A percentile compares a stretch with the other conserved stretches of the same genome.
Conservation (phyloP, 441 rosid genomes). For the Capsella rubella region DNA sequence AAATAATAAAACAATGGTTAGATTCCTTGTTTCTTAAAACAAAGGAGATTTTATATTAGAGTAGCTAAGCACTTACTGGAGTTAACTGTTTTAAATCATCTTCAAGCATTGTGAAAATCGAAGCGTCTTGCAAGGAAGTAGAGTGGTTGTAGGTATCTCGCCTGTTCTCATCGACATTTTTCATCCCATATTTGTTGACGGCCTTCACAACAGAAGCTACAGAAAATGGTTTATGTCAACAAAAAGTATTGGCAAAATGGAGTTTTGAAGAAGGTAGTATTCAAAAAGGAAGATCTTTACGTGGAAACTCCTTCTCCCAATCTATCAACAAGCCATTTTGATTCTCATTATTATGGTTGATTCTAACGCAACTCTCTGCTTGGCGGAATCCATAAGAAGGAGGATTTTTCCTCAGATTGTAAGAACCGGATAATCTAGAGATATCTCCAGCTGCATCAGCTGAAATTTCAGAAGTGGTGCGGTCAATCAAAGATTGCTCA, state of each 20-base stretch:
- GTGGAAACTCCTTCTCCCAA: slow-evolving; percentile 87
- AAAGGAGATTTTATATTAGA: neutral
- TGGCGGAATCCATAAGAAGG: slow-evolving; percentile 54
- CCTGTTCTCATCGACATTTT: slow-evolving; percentile 74
- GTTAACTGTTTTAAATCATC: slow-evolving; percentile 70
- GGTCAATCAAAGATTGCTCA: slow-evolving; percentile 60
- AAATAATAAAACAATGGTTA: slow-evolving; percentile 27
- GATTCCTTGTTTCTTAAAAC: slow-evolving; percentile 19
- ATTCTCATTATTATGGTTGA: slow-evolving; percentile 54
- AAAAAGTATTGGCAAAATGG: slow-evolving; percentile 12
- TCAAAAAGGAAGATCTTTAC: slow-evolving; percentile 41
- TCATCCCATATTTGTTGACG: slow-evolving; percentile 75
- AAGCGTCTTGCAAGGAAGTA: slow-evolving; percentile 51
- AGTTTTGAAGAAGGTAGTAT: slow-evolving; percentile 3
- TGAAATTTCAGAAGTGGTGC: slow-evolving; percentile 53
- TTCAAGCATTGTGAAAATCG: slow-evolving; percentile 52
- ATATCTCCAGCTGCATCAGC: slow-evolving; percentile 58
- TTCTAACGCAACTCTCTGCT: slow-evolving; percentile 50
- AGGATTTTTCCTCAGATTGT: slow-evolving; percentile 64
- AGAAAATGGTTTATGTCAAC: slow-evolving; percentile 30
- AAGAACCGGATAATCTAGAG: slow-evolving; percentile 50
- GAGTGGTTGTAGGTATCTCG: slow-evolving; percentile 65
- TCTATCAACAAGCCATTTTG: slow-evolving; percentile 58
- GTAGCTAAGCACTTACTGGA: slow-evolving; percentile 54
- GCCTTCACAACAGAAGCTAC: slow-evolving; percentile 83